phyloP scores from a whole-genome alignment of 192 early-diverging fungal genomes.

The Obelidium mucronatum region DNA sequence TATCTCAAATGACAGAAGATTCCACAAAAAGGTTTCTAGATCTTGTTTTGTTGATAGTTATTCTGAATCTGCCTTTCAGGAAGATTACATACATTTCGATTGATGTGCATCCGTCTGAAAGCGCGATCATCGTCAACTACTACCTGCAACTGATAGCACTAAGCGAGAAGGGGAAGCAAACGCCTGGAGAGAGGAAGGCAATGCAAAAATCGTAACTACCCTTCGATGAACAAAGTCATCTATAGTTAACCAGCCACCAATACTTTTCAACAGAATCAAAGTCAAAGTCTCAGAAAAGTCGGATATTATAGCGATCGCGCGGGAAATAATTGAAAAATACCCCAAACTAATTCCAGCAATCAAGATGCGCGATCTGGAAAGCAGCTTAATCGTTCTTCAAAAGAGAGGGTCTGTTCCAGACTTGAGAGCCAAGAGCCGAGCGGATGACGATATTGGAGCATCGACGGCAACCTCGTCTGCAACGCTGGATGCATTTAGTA shows the following conservation, averaged over 20 bases:
- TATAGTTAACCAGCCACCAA: neutral
- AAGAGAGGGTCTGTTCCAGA: slow-evolving; percentile 37
- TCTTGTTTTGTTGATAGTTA: too few species aligned
- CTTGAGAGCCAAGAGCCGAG: neutral
- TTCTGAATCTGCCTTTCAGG: slow-evolving; percentile 29
- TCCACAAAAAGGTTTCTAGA: slow-evolving; percentile 4
- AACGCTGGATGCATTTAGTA: slow-evolving; percentile 5
- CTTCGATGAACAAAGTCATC: neutral
- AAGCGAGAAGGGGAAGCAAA: slow-evolving; percentile 50
- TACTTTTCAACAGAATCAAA: neutral
- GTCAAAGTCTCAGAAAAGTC: slow-evolving; percentile 11
- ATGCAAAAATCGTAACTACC: slow-evolving; percentile 56
- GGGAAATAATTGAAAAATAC: slow-evolving; percentile 60
- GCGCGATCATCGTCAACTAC: slow-evolving; percentile 59
- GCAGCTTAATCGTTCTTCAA: slow-evolving; percentile 38
- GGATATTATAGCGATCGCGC: slow-evolving; percentile 38
- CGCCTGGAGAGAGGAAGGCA: slow-evolving; percentile 49
- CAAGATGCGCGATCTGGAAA: slow-evolving; percentile 28
- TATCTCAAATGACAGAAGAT: slow-evolving; percentile 2
- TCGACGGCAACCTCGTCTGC: neutral
- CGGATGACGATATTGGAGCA: neutral
- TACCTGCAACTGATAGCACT: slow-evolving; percentile 52
- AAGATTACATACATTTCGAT: slow-evolving; percentile 57
- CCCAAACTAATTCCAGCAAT: slow-evolving; percentile 52
- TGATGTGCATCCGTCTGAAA: slow-evolving; percentile 60